phyloP scores from a whole-genome alignment of 805 yeast species.

The Phaffomyces opuntiae region DNA sequence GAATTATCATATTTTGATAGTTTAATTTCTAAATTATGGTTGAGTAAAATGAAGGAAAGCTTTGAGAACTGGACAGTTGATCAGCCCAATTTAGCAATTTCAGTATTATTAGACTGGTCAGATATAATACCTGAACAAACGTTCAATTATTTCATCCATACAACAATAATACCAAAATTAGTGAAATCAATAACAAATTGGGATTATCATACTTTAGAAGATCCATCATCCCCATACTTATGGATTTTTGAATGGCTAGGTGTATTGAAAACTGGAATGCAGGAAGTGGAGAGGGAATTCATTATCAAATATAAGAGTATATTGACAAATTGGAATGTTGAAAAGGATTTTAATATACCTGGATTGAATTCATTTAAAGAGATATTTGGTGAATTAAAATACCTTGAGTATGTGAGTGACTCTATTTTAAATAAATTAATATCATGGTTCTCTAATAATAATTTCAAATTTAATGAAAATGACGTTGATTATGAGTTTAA shows the following conservation, averaged over 20 bases:
- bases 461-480: constrained; percentile 7
- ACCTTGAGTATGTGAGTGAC: constrained; percentile 13
- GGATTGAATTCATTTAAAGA: constrained; percentile 28
- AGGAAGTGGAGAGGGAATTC: constrained; percentile 19
- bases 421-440: not conserved
- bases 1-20: constrained; percentile 27
- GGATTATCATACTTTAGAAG: constrained; percentile 16
- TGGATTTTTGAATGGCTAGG: constrained; percentile 35
- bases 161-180: constrained; percentile 33
- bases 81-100: constrained; percentile 33
- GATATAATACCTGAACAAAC: constrained; percentile 26
- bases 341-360: constrained; percentile 4
- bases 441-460: not conserved
- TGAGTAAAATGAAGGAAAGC: constrained; percentile 24
- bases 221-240: constrained; percentile 14
- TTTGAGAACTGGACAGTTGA: constrained; percentile 31
- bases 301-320: constrained; percentile 15
- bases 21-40: constrained; percentile 30
- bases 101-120: constrained; percentile 36
- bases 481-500: constrained; percentile 7
- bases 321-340: constrained; percentile 16
- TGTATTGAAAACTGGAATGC: constrained; percentile 17
- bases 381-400: constrained; percentile 23
- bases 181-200: constrained; percentile 28
- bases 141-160: constrained; percentile 23